phyloP scores from a whole-genome alignment of 371 early-diverging fungal genomes.

The Actinomortierella wolfii region DNA sequence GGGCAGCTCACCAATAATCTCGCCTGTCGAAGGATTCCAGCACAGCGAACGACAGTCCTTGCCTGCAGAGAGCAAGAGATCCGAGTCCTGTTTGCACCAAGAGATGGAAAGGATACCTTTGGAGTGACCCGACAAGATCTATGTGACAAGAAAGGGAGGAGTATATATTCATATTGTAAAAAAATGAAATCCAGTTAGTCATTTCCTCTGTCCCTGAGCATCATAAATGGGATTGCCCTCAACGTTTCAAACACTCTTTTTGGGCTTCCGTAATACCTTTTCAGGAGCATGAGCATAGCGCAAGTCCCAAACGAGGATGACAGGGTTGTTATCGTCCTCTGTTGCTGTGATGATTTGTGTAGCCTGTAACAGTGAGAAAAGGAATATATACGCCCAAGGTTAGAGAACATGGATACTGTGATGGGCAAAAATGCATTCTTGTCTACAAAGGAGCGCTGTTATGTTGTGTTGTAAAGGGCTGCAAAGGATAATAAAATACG shows the following conservation, averaged over 20 bases:
- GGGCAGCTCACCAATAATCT: conserved; percentile 79
- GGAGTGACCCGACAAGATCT: conserved; percentile 76
- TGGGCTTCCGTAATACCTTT: conserved; percentile 48
- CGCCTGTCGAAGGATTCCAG: conserved; percentile 82
- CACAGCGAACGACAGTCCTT: conserved; percentile 94
- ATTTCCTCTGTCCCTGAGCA: neutral
- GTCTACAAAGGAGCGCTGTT: no score
- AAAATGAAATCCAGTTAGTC: neutral
- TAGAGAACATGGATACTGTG: no score
- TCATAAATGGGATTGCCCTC: no score
- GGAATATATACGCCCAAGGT: neutral
- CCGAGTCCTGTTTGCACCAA: conserved; percentile 94
- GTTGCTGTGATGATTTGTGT: conserved; percentile 93
- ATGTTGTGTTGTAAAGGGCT: no score
- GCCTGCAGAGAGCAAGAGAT: conserved; percentile 85
- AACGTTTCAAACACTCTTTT: neutral
- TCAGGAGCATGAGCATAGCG: conserved; percentile 93
- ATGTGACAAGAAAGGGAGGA: conserved; percentile 5
- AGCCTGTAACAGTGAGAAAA: conserved; percentile 53
- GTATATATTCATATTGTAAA: conserved; percentile 18
- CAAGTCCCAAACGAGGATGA: conserved; percentile 92
- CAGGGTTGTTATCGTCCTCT: conserved; percentile 89
- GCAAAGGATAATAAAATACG: conserved; percentile 17
- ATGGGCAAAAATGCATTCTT: no score
- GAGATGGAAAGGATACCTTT: conserved; percentile 88